Evolutionary conservation across 1,284 basidiomycete genomes (phyloP), one percentile per base, ranked within the genome.

Genomic region (Fomitiporia mediterranea): DNA sequence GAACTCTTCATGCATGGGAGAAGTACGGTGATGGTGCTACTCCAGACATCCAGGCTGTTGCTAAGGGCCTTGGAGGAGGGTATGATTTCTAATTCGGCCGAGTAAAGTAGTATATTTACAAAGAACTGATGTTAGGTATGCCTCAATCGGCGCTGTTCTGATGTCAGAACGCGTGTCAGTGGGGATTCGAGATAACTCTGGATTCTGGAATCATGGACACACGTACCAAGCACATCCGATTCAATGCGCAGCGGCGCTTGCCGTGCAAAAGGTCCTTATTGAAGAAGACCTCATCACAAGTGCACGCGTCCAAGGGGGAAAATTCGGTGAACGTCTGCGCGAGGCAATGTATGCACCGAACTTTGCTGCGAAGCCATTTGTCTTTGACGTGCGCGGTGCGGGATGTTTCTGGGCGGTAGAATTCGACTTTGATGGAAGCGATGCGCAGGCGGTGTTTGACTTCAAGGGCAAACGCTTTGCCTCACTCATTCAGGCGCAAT

Each of bases 21-120:
- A 84, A 80, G 35, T 85, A 83, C 62, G 89, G 89, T 52, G 90
- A 93, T 64, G 84, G 83, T 48, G 79, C 74, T 38, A 69, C 79
- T 62, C 90, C 91, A 32, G 90, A 94, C 70, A 76, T 94, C 35
- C 89, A 94, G 69, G 87, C 88, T 6, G 76, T 93, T 42, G 91
- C 91, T 1, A 94, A 94, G 68, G 90, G 90, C 8, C 79, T 94
- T 6, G 90, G 89, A 58, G 91, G 91, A 69, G 91, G 89, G 85
- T 87, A 65, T 64, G 79, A 66, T 17, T 44, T 57, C 66, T 23
- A 21, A 63, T 13, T 28, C 11, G 15, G 25, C 48, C 39, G 34
- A 44, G 34, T 35, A 27, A 35, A 32, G 40, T 43, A 25, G 27
- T 19, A 47, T 39, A 37, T 30, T 35, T n/a, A 2, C 34, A 15